Percentiles rank a stretch among this genome's conserved stretches.
These are phyloP conservation scores for Elaphomyces granulatus DNA, from an alignment of 495 filamentous ascomycete genomes.

Conservation along the genomic window DNA sequence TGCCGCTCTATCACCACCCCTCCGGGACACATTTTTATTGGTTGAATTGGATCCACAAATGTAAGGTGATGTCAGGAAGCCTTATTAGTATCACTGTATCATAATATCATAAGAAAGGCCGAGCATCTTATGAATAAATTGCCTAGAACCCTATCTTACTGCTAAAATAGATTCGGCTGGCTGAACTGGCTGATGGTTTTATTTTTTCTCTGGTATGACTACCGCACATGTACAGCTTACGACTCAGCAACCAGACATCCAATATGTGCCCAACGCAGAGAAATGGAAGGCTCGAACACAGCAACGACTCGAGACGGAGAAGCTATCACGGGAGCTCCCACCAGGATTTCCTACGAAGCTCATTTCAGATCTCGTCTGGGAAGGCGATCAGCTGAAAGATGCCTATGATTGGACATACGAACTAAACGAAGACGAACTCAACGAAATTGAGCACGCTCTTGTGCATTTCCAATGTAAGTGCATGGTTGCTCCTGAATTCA, in stretches of 20 bases:
- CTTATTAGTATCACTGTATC: too few species aligned
- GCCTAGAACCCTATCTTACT: too few species aligned
- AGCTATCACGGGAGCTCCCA: slow-evolving; percentile 30
- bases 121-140: too few species aligned
- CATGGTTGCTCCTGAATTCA: neutral
- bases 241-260: slow-evolving; percentile 38
- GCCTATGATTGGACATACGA: slow-evolving; percentile 37
- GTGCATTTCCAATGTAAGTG: slow-evolving; percentile 37
- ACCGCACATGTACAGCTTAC: neutral
- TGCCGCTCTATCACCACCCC: too few species aligned
- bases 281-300: slow-evolving; percentile 39
- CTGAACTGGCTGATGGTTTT: too few species aligned
- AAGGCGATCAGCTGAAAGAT: slow-evolving; percentile 35
- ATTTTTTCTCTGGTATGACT: too few species aligned
- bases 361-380: slow-evolving; percentile 41
- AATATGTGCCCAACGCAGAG: slow-evolving; percentile 40
- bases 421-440: slow-evolving; percentile 31
- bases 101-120: too few species aligned
- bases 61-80: too few species aligned
- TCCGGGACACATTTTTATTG: too few species aligned
- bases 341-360: slow-evolving; percentile 36
- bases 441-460: slow-evolving; percentile 42
- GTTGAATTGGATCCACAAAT: too few species aligned
- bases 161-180: too few species aligned
- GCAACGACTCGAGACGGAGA: slow-evolving; percentile 30